Evolutionary conservation across 2,329 filamentous ascomycete species (phyloP), one percentile per base, ranked within the genome.

Genomic region (Talaromyces sp.): DNA sequence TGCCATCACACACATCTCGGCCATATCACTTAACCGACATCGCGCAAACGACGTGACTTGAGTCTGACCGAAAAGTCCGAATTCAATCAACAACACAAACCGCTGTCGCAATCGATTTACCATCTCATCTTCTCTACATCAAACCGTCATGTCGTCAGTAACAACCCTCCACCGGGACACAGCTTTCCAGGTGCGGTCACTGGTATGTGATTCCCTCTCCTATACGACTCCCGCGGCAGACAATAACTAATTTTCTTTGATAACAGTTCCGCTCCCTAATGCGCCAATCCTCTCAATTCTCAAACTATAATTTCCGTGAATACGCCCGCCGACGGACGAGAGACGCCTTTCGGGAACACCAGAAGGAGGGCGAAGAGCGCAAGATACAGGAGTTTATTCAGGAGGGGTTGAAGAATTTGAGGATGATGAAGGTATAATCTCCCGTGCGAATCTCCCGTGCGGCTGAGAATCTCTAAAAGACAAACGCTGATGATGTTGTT

Each of bases 241-340:
- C 56, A 41, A 31, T 13, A 24, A 13, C 37, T 31, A n/a, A 41
- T 65, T n/a, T n/a, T 9, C 56, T 33, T 43, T 9, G 31, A 3
- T 39, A 22, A 37, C 68, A 97, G 93, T 98, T 97, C 81, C 93
- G 95, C 70, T 94, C 94, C 74, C 83, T 99, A 72, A 84, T 98
- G 73, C 90, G 93, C 72, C 90, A 95, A 78, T 88, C 92, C 68
- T 84, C 85, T 67, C 91, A 97, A 75, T 98, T 99, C 79, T 87
- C 92, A 68, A 88, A 90, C 71, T 99, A 98, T 84, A 99, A 98
- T 82, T 99, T 97, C 85, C 88, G 95, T 81, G 94, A 97, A 78
- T 99, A 99, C 79, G 93, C 95, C 62, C 90, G 89, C 79, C 89
- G 95, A 75, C 87, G 94, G 78, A 97, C 95, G 76, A 87, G 86